These are phyloP conservation scores for Globisporangium megalacanthum DNA, from an alignment of 352 stramenopile species.

Conservation along the genomic window DNA sequence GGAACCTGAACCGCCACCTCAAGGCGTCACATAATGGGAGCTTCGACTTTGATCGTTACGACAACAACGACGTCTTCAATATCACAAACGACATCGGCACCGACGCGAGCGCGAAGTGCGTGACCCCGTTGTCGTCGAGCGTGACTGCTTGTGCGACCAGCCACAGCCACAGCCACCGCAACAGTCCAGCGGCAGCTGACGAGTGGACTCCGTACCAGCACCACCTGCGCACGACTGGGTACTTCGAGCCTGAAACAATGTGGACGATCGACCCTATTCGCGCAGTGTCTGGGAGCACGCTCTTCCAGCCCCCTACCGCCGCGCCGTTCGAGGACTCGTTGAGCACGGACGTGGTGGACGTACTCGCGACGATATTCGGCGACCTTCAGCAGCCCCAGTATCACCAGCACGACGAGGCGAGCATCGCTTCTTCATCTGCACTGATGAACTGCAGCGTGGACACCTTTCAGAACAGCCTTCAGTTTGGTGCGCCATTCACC, in stretches of 20 bases:
- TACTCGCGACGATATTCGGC: constrained; percentile 6
- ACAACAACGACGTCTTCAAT: too few species aligned
- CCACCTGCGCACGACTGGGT: background rate
- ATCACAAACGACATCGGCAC: too few species aligned
- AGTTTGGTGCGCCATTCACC: constrained; percentile 1
- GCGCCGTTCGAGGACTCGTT: constrained; percentile 1
- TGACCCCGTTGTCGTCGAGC: background rate
- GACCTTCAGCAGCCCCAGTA: background rate
- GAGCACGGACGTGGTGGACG: constrained; percentile 9
- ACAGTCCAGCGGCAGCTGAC: constrained; percentile 3
- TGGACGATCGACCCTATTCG: background rate
- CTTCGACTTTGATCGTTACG: too few species aligned
- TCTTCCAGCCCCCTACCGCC: background rate
- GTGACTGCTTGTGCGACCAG: background rate
- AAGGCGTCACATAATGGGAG: background rate
- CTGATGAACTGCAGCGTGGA: constrained; percentile 7
- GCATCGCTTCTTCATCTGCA: background rate
- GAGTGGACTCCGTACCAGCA: constrained; percentile 4
- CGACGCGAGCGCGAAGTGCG: background rate
- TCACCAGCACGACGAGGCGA: background rate
- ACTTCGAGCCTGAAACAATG: constrained; percentile 5
- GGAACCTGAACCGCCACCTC: constrained; percentile 44
- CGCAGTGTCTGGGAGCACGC: background rate
- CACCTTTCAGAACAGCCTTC: constrained; percentile 8
- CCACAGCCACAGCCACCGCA: background rate